Evolutionary conservation across 805 yeast genomes (phyloP).

Genomic region (Saturnispora sekii): DNA sequence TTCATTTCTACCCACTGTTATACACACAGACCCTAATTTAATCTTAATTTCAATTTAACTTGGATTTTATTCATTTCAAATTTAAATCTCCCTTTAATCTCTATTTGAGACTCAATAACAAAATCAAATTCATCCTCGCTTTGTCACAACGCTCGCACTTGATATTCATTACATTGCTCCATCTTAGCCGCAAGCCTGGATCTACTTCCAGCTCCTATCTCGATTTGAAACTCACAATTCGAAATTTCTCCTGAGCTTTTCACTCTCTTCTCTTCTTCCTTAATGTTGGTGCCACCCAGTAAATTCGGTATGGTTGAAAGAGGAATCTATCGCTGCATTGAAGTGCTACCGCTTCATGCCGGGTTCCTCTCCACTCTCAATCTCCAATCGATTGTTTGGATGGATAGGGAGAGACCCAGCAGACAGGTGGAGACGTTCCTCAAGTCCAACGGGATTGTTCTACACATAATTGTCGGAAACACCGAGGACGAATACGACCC

Average conservation of each 20-base stretch:
- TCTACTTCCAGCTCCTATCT: not conserved
- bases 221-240: not conserved
- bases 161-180: too few species aligned
- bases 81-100: too few species aligned
- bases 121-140: too few species aligned
- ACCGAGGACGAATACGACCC: conserved; percentile 20
- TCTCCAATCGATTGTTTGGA: conserved; percentile 56
- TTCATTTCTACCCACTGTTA: not conserved
- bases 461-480: conserved; percentile 31
- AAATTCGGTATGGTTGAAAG: conserved; percentile 87
- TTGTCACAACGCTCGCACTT: too few species aligned
- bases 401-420: conserved; percentile 83
- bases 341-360: conserved; percentile 63
- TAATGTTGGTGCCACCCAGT: conserved; percentile 89
- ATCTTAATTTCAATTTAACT: too few species aligned
- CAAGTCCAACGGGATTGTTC: conserved; percentile 42
- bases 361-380: conserved; percentile 70
- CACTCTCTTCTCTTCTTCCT: not conserved
- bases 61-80: too few species aligned
- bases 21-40: too few species aligned
- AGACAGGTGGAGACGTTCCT: conserved; percentile 59
- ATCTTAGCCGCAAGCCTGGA: too few species aligned
- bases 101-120: too few species aligned
- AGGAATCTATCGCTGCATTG: conserved; percentile 75
- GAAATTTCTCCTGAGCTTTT: not conserved